These are phyloP conservation scores for Fusarium fracticaudum DNA, from an alignment of 2,329 filamentous ascomycete species.

Conservation along the genomic window DNA sequence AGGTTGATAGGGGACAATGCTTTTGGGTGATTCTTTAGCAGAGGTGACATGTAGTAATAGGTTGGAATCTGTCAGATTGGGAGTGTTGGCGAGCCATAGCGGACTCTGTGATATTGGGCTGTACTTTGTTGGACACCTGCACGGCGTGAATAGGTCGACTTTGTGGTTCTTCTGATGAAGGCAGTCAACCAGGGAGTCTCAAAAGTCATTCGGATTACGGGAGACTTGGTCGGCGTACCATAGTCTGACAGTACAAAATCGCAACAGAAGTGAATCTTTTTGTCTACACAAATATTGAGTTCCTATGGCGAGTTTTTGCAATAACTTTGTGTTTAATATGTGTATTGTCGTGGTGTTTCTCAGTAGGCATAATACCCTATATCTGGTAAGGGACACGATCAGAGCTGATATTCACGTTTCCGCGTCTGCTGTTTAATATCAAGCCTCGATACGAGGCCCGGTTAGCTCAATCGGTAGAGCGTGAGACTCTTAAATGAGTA, in stretches of 20 bases:
- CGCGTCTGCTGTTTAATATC: fast-evolving
- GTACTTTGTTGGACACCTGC: conserved; percentile 34
- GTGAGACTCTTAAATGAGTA: conserved; percentile 70
- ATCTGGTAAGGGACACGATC: fast-evolving
- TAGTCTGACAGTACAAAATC: conserved; percentile 20
- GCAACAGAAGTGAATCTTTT: conserved; percentile 15
- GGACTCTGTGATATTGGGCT: conserved; percentile 20
- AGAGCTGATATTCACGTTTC: neutral
- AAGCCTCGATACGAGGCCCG: conserved; percentile 41
- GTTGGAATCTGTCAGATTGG: conserved; percentile 2
- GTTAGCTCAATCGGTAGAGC: conserved; percentile 66
- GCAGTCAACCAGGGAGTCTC: conserved; percentile 12
- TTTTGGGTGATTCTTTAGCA: conserved; percentile 2
- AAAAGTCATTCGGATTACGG: conserved; percentile 30
- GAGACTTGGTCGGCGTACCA: conserved; percentile 25
- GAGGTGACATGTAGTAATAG: conserved; percentile 8
- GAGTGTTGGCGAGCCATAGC: conserved; percentile 20
- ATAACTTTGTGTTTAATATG: neutral
- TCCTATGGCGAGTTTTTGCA: neutral
- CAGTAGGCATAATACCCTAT: no score
- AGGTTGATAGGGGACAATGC: conserved; percentile 1
- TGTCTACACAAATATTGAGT: neutral
- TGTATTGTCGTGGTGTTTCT: neutral
- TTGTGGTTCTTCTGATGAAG: conserved; percentile 15
- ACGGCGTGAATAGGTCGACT: conserved; percentile 24